Evolutionary conservation across 1,139 yeast genomes (phyloP), one percentile per base, ranked within the genome.

Genomic region (Geotrichum phurueaensis): DNA sequence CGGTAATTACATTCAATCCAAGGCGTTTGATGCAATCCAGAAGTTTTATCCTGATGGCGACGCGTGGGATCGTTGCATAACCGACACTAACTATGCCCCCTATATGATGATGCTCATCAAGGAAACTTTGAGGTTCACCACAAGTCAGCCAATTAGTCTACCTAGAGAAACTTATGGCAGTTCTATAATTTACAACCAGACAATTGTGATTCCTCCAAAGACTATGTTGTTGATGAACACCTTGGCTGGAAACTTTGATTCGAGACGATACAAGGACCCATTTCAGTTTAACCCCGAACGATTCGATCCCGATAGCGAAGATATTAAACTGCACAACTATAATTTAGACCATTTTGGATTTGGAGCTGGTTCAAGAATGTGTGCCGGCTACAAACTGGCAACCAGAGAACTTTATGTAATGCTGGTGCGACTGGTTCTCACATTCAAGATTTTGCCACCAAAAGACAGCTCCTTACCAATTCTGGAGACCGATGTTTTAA

Each of bases 301-400:
- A 57, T 87, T 84, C 81, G 2, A 47, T 29, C 68, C 15, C 20
- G 29, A 29, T 2, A 51, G n/a, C 9, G 25, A 20, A 18, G 25
- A 53, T 12, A 12, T 45, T 45, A 51, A 50, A 15, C 51, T 25
- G 51, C 45, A 20, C 3, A 29, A 53, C 3, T 15, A 27, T 49
- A 51, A 45, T 13, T 51, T 25, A 33, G 60, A 54, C 3, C 90
- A 85, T 68, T 79, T 84, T 62, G 74, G 89, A 0, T 87, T 86
- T 72, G 94, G 94, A 0, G 81, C 82, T 18, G 95, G 94, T 0
- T 77, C 85, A 0, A 71, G 94, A 60, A 83, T 79, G 82, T 87
- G 94, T 69, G 80, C 86, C 0, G 95, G 94, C 0, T 79, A 79
- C 55, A 78, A 80, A 56, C 75, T 87, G 58, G 90, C 90, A 0